Evolutionary conservation across 169 alveolate genomes (phyloP).

Genomic region (Plasmodium coatneyi): DNA sequence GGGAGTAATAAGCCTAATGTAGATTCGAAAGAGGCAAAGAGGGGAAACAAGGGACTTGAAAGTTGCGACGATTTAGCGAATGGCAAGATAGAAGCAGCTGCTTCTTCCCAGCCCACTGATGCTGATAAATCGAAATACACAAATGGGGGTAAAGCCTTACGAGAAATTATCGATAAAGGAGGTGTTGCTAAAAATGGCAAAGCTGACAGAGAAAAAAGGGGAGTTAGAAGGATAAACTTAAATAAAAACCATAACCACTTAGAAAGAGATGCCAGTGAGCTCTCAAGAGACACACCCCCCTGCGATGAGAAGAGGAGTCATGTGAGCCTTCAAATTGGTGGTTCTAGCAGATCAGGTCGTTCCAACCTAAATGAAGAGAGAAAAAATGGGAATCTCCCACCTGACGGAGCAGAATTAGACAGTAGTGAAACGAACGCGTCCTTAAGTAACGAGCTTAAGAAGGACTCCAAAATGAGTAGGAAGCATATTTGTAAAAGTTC

Average conservation of each 20-base stretch:
- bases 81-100: not conserved
- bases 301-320: not conserved
- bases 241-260: conserved; percentile 5
- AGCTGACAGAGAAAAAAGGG: not conserved
- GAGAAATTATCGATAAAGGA: not conserved
- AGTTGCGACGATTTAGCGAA: not conserved
- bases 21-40: not conserved
- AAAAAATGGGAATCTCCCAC: not conserved
- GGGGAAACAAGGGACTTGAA: not conserved
- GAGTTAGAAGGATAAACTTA: not conserved
- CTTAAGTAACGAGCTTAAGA: not conserved
- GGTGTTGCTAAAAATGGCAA: not conserved
- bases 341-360: not conserved
- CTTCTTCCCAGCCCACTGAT: not conserved
- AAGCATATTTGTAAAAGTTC: not conserved
- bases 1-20: conserved; percentile 3
- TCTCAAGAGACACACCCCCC: not conserved
- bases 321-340: not conserved
- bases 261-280: not conserved
- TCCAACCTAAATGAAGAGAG: not conserved
- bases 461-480: not conserved
- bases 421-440: not conserved
- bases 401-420: not conserved
- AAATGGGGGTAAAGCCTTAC: not conserved
- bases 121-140: conserved; percentile 1